phyloP scores from a whole-genome alignment of 1,284 basidiomycete genomes.

The Rhodotorula sp. region DNA sequence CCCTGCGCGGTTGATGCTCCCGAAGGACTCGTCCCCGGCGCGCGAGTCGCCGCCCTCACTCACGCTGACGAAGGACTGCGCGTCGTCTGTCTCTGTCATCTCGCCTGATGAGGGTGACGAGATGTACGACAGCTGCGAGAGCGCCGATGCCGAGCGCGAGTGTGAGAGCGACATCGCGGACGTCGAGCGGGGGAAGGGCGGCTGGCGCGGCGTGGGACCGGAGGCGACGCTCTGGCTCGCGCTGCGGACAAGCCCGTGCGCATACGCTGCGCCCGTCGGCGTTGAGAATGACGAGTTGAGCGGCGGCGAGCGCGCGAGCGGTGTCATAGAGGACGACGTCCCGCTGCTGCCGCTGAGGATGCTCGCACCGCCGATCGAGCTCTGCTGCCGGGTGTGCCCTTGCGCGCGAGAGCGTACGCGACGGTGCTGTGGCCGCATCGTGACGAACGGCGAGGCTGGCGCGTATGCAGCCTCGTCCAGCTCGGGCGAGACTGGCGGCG shows the following conservation, averaged over 20 bases:
- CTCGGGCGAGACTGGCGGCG: conserved; percentile 29
- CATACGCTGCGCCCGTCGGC: background rate
- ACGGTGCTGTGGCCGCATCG: conserved; percentile 1
- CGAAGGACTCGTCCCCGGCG: background rate
- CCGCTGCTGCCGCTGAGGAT: background rate
- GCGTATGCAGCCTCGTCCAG: background rate
- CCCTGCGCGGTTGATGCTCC: background rate
- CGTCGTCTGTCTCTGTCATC: conserved; percentile 6
- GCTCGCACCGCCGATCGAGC: background rate
- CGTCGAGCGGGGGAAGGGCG: background rate
- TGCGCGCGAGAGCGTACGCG: background rate
- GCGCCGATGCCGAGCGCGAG: background rate
- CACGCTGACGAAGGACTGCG: conserved; percentile 12
- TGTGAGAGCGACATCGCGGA: background rate
- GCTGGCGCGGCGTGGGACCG: background rate
- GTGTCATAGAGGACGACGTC: background rate
- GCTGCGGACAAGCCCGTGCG: background rate
- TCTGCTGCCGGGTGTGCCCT: background rate
- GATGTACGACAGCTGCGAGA: background rate
- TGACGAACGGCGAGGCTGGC: conserved; percentile 8
- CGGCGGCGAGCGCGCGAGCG: background rate
- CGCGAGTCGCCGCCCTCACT: background rate
- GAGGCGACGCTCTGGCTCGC: background rate
- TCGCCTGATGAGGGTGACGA: background rate
- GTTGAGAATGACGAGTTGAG: background rate